These are phyloP conservation scores for Leccinum fuscescens DNA, from an alignment of 1,284 basidiomycete genomes.

Conservation along the genomic window DNA sequence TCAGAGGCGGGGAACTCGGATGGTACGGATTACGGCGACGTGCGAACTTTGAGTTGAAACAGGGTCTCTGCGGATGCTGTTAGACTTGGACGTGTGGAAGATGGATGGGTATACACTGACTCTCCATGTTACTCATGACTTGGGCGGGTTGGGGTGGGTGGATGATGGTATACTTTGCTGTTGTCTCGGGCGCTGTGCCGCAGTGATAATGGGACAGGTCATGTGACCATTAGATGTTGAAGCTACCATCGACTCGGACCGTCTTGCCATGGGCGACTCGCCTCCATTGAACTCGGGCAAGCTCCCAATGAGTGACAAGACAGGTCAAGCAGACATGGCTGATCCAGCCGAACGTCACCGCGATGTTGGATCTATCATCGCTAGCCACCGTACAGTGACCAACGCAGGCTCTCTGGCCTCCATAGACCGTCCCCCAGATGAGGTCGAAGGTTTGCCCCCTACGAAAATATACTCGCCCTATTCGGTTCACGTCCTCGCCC, in stretches of 20 bases:
- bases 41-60: slow-evolving; percentile 84
- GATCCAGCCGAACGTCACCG: slow-evolving; percentile 7
- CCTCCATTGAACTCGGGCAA: neutral
- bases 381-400: slow-evolving; percentile 34
- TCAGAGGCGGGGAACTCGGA: slow-evolving; percentile 11
- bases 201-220: slow-evolving; percentile 2
- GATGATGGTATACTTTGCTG: slow-evolving; percentile 2
- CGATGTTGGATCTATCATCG: slow-evolving; percentile 36
- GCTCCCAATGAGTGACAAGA: slow-evolving; percentile 3
- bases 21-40: slow-evolving; percentile 5
- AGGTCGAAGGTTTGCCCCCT: slow-evolving; percentile 40
- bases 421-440: slow-evolving; percentile 53
- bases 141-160: neutral
- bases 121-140: slow-evolving; percentile 85
- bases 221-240: slow-evolving; percentile 15
- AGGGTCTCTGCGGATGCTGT: slow-evolving; percentile 68
- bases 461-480: slow-evolving; percentile 55
- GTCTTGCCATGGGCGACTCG: too few species aligned
- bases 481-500: slow-evolving; percentile 62
- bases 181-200: neutral
- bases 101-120: slow-evolving; percentile 46
- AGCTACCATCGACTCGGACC: too few species aligned
- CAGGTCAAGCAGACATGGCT: neutral
- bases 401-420: slow-evolving; percentile 45
- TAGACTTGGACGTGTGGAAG: slow-evolving; percentile 1